These are phyloP conservation scores for Mycena leptocephala DNA, from an alignment of 768 basidiomycete genomes.

Conservation along the genomic window DNA sequence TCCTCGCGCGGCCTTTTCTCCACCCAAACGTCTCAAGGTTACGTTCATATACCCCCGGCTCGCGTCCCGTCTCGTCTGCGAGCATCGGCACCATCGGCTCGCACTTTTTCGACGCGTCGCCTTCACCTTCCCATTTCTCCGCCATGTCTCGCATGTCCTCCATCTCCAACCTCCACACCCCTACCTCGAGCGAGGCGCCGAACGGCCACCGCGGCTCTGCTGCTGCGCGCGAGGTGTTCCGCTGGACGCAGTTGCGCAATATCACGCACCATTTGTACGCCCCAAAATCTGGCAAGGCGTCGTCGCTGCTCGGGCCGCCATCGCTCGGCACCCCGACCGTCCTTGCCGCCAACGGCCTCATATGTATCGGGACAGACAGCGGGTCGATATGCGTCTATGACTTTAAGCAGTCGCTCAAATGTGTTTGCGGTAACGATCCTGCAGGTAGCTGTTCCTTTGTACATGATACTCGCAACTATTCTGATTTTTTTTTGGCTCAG, in stretches of 20 bases:
- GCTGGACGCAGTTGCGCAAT: conserved; percentile 79
- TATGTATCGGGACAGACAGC: conserved; percentile 89
- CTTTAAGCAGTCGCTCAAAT: conserved; percentile 89
- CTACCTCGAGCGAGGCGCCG: conserved; percentile 44
- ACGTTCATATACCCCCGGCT: conserved; percentile 75
- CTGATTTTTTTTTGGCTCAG: conserved; percentile 40
- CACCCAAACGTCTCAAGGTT: conserved; percentile 87
- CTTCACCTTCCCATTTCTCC: conserved; percentile 77
- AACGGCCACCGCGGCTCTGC: conserved; percentile 33
- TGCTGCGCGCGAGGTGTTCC: conserved; percentile 74
- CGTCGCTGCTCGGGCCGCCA: conserved; percentile 73
- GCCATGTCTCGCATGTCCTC: conserved; percentile 82
- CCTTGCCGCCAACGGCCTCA: conserved; percentile 87
- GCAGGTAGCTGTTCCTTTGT: conserved; percentile 64
- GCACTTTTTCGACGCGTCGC: conserved; percentile 63
- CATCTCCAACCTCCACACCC: conserved; percentile 62
- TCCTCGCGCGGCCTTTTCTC: conserved; percentile 70
- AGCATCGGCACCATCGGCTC: conserved; percentile 62
- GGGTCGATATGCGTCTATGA: conserved; percentile 90
- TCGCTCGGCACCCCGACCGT: conserved; percentile 82
- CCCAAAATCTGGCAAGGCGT: conserved; percentile 68
- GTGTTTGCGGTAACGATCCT: conserved; percentile 82
- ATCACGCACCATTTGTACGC: conserved; percentile 74
- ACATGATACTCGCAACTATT: conserved; percentile 15
- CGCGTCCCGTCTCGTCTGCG: conserved; percentile 58